Evolutionary conservation across 108 stramenopile species (phyloP).

Genomic region (Nitzschia inconspicua): DNA sequence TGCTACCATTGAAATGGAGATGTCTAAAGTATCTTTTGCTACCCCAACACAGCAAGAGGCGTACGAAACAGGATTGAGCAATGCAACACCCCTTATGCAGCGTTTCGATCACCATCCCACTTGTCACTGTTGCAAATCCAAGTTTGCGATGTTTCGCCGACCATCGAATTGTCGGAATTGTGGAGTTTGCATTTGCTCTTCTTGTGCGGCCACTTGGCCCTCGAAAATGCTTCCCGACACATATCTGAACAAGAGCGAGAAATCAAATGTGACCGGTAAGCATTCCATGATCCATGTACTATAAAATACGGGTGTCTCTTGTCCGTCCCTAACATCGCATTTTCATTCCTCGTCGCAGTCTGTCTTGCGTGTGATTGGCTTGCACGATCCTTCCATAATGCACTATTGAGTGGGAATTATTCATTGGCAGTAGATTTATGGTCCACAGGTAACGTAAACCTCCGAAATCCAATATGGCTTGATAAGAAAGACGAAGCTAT

Average conservation of each 20-base stretch:
- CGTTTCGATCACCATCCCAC: conserved; percentile 25
- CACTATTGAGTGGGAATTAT: conserved; percentile 40
- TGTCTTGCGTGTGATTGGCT: conserved; percentile 47
- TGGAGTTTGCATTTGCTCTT: conserved; percentile 49
- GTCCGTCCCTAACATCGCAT: no score
- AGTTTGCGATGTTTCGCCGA: conserved; percentile 41
- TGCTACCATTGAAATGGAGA: conserved; percentile 8
- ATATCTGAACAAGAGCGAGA: conserved; percentile 29
- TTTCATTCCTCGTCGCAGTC: conserved; percentile 36
- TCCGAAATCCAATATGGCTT: conserved; percentile 42
- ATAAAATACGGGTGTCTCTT: no score
- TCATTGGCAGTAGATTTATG: conserved; percentile 36
- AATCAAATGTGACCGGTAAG: not conserved
- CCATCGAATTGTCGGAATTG: conserved; percentile 52
- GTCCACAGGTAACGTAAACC: conserved; percentile 56
- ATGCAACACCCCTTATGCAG: conserved; percentile 49
- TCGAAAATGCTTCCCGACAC: conserved; percentile 48
- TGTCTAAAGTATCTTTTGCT: conserved; percentile 18
- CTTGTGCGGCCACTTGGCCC: conserved; percentile 38
- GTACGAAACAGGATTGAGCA: conserved; percentile 49
- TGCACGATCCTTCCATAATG: conserved; percentile 33
- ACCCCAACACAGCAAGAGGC: conserved; percentile 50
- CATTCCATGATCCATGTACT: no score
- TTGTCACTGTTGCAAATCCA: conserved; percentile 46
- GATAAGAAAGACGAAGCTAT: conserved; percentile 16